Evolutionary conservation across 1,139 yeast species (phyloP), one percentile per base, ranked within the genome.

Genomic region (Pichia sp.): DNA sequence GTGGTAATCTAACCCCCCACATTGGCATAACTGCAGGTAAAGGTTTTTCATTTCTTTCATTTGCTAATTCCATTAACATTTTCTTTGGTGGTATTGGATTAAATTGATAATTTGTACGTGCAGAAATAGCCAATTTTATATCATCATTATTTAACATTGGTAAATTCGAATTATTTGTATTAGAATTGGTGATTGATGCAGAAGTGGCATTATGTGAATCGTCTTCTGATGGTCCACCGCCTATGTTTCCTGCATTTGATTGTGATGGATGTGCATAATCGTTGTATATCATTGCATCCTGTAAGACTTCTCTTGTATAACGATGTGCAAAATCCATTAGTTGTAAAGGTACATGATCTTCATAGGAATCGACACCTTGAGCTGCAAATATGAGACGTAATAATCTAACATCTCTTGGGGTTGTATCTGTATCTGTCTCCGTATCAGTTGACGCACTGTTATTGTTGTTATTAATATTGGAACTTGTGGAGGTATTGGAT

Each of bases 291-390:
- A 87, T 77, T 0, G 99, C 97, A 68, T 93, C 99, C 62, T 86
- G 87, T 55, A 93, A 72, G 10, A 93, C 87, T 5, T 91, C 84
- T 41, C 84, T 78, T 14, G 99, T 89, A 72, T 93, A 93, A 60
- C 95, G 69, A 68, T 88, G 88, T 16, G 98, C 98, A 73, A 93
- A 93, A 68, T 93, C 98, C 96, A 93, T 88, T 58, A 93, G 74
- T 67, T 91, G 98, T 42, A 93, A 71, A 0, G 98, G 97, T 3
- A 93, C 98, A 56, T 90, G 95, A 65, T 91, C 98, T 66, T 93
- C 96, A 68, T 91, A 93, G 57, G 87, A 83, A 54, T 87, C 89
- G 38, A 93, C 88, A 1, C 96, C 93, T 72, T 93, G 96, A 0
- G 97, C 87, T 18, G 98, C 98, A 63, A 93, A 80, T 51, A 93